Conservation (phyloP, 1,284 basidiomycete species). For the Sporisorium iseilematis-ciliati region DNA sequence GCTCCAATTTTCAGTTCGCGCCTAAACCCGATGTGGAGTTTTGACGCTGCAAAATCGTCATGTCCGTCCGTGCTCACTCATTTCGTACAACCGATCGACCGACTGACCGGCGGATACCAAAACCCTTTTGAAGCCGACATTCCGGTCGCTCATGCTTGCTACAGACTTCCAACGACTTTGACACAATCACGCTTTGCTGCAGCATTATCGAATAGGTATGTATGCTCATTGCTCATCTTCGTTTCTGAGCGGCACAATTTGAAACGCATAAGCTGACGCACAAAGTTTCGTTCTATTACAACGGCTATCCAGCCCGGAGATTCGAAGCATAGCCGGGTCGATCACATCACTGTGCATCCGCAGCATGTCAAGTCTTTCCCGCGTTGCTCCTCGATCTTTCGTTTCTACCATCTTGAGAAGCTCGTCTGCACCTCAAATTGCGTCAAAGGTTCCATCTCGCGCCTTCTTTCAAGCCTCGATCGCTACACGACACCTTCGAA, state of each 20-base stretch:
- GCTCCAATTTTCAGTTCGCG: too few species aligned
- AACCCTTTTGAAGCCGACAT: background rate
- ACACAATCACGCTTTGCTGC: background rate
- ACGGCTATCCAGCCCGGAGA: conserved; percentile 45
- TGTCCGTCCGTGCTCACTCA: conserved; percentile 24
- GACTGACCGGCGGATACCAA: too few species aligned
- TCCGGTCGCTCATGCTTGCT: background rate
- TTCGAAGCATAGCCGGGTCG: conserved; percentile 25
- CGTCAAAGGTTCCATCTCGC: background rate
- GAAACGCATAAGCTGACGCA: background rate
- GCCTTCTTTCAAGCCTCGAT: conserved; percentile 10
- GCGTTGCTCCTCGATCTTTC: background rate
- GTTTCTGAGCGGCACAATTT: background rate
- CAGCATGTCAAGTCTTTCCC: conserved; percentile 31
- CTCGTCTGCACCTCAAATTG: background rate
- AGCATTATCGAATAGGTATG: background rate
- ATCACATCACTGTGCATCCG: conserved; percentile 7
- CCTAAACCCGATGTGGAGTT: too few species aligned
- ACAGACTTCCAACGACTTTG: background rate
- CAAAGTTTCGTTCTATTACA: background rate
- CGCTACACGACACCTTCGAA: background rate
- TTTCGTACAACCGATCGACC: conserved; percentile 1
- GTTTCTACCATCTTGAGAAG: conserved; percentile 2
- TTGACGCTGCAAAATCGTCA: conserved; percentile 1
- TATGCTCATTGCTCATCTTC: background rate